Base-by-base conservation (phyloP, 2,329 filamentous ascomycete species). In the Ophiocordyceps camponoti-leonardi region DNA sequence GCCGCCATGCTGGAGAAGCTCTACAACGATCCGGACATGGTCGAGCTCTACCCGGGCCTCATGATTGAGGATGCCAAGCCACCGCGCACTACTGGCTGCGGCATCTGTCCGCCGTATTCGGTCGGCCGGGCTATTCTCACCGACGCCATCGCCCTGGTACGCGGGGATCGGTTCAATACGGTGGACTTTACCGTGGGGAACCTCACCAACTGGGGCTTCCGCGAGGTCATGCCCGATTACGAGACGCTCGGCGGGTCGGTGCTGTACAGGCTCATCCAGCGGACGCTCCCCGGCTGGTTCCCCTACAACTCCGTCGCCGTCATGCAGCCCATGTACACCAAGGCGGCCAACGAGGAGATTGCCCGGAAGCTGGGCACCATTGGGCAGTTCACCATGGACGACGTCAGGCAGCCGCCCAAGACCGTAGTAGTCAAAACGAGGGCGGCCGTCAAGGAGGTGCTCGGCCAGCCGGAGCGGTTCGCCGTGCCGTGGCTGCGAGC, bases 41-140 rank as follows among this genome's bases (percentile, higher is more conserved):
- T 85, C 13, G 81, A 85, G 54, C 65, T 84, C 6, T 84, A 84
- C 53, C 79, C 80, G 0, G 81, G 81, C 11, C 61, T 84, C 1
- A 71, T 83, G 49, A 64, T 73, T n/a, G 76, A 80, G 54, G 68
- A 75, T 45, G 62, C 65, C 28, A 77, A 78, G 54, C 63, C 66
- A 1, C 61, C 64, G 1, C 67, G 69, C 47, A 58, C 64, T 41
- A 66, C 75, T 1, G 73, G 74, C 2, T 68, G 66, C 45, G 73
- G 73, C 18, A 64, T 75, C 19, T 68, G 67, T 45, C 68, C 67
- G 0, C 69, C 67, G 0, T 77, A 70, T 53, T 73, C 73, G 0
- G 66, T 73, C 8, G 70, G 69, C 1, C 65, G 71, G 42, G 72
- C 73, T 37, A 68, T 79, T 11, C 61, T 80, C 19, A 75, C 73